Percentiles rank a stretch among this genome's conserved stretches.
Evolutionary conservation across 768 basidiomycete species (phyloP).

Genomic region (Phaeotremella fagi): DNA sequence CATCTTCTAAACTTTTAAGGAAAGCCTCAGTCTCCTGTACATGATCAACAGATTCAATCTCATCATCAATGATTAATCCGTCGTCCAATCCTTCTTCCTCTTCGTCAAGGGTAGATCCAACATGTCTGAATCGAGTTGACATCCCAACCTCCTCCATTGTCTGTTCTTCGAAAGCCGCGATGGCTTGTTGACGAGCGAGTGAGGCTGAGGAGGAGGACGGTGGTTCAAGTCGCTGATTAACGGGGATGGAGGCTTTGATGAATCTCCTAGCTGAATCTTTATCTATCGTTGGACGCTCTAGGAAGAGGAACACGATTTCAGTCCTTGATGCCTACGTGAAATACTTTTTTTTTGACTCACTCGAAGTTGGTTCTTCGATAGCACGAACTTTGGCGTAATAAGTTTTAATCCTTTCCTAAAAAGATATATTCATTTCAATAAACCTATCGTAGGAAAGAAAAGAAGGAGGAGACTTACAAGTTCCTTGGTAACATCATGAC

Average conservation of each 20-base stretch:
- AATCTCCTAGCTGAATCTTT: slow-evolving; percentile 35
- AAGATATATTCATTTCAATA: neutral
- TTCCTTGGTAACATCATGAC: slow-evolving; percentile 45
- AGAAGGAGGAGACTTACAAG: slow-evolving; percentile 20
- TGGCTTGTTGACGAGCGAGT: slow-evolving; percentile 7
- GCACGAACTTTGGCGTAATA: slow-evolving; percentile 45
- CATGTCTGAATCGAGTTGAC: slow-evolving; percentile 22
- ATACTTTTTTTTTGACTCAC: slow-evolving; percentile 28
- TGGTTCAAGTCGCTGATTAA: slow-evolving; percentile 19
- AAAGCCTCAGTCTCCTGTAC: neutral
- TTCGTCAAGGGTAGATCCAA: slow-evolving; percentile 7
- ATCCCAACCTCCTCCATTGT: slow-evolving; percentile 14
- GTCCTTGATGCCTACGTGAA: neutral
- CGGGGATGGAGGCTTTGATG: slow-evolving; percentile 35
- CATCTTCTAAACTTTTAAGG: slow-evolving; percentile 1
- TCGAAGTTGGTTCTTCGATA: slow-evolving; percentile 42
- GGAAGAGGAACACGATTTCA: neutral
- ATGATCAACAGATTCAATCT: too few relatives aligned
- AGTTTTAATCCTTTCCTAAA: slow-evolving; percentile 40
- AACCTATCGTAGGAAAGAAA: neutral
- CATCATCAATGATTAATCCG: neutral
- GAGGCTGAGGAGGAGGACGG: slow-evolving; percentile 14
- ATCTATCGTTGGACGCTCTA: slow-evolving; percentile 28
- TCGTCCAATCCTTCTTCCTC: neutral
- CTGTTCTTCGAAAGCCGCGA: slow-evolving; percentile 9